Percentiles rank a stretch among this genome's conserved stretches.
Evolutionary conservation across 1,139 yeast species (phyloP).

Genomic region (Taphrina confusa): DNA sequence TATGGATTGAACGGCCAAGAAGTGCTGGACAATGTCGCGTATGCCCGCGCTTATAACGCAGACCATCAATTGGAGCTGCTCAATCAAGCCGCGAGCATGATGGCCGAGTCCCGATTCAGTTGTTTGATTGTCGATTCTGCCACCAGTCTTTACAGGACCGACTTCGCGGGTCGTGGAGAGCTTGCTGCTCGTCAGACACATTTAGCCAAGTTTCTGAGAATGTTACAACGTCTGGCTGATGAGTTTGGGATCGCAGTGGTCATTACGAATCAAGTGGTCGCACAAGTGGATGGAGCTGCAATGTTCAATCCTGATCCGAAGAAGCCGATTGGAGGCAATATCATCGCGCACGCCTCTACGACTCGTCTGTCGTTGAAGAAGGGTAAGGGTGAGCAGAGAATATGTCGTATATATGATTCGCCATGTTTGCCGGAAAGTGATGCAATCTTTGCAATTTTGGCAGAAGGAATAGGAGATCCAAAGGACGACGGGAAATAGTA

Average conservation of each 20-base stretch:
- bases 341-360: constrained; percentile 94
- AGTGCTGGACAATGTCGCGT: constrained; percentile 93
- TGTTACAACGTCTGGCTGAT: constrained; percentile 88
- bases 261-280: constrained; percentile 97
- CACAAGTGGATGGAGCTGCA: constrained; percentile 92
- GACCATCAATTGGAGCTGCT: constrained; percentile 89
- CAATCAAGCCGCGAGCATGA: constrained; percentile 91
- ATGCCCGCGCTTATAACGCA: constrained; percentile 95
- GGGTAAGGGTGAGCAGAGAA: constrained; percentile 88
- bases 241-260: constrained; percentile 98
- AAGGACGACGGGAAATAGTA: constrained; percentile 44
- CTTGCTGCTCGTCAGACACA: constrained; percentile 92
- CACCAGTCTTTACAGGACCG: constrained; percentile 95
- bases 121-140: constrained; percentile 89
- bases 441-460: constrained; percentile 91
- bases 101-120: constrained; percentile 81
- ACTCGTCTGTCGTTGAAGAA: constrained; percentile 86
- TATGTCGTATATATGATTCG: constrained; percentile 90
- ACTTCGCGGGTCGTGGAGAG: constrained; percentile 94
- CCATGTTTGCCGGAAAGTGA: constrained; percentile 96
- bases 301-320: constrained; percentile 96
- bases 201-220: constrained; percentile 89
- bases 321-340: constrained; percentile 98
- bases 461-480: constrained; percentile 97
- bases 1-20: constrained; percentile 93